Evolutionary conservation across 768 basidiomycete genomes (phyloP).

Genomic region (Tricholoma saponaceum): DNA sequence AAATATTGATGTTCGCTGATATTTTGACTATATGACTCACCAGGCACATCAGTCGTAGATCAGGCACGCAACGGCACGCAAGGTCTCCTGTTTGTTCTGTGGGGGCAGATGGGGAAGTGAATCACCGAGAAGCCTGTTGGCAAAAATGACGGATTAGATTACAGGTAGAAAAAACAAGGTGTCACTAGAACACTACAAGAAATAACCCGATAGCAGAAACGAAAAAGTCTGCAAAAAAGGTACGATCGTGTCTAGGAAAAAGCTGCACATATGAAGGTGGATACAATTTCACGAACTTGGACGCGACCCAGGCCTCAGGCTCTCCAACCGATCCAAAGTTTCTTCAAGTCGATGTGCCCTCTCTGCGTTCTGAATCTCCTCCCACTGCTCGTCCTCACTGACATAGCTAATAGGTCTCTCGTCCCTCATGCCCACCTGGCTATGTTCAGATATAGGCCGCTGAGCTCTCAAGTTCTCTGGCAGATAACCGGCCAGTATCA

Average conservation of each 20-base stretch:
- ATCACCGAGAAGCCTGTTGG: too few species aligned
- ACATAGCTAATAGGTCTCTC: constrained; percentile 52
- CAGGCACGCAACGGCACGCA: too few species aligned
- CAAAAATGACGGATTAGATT: too few species aligned
- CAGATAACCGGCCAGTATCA: constrained; percentile 53
- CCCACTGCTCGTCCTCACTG: constrained; percentile 54
- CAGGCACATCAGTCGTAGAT: too few species aligned
- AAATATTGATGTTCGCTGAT: too few species aligned
- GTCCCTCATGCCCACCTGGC: constrained; percentile 24
- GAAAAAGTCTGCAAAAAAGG: background rate
- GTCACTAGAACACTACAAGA: too few species aligned
- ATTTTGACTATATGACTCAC: too few species aligned
- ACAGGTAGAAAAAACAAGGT: too few species aligned
- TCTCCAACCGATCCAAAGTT: constrained; percentile 45
- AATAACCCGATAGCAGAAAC: background rate
- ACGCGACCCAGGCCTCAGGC: constrained; percentile 25
- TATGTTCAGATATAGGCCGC: constrained; percentile 37
- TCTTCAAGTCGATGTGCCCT: constrained; percentile 52
- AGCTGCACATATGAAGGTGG: background rate
- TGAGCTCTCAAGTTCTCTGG: constrained; percentile 44
- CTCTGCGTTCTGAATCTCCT: constrained; percentile 49
- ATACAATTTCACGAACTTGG: background rate
- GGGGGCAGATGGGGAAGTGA: too few species aligned
- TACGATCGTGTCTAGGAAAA: background rate
- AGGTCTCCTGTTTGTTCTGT: too few species aligned